Evolutionary conservation across 306 rosid genomes (phyloP).

Genomic region (Elaeagnus macrophylla): DNA sequence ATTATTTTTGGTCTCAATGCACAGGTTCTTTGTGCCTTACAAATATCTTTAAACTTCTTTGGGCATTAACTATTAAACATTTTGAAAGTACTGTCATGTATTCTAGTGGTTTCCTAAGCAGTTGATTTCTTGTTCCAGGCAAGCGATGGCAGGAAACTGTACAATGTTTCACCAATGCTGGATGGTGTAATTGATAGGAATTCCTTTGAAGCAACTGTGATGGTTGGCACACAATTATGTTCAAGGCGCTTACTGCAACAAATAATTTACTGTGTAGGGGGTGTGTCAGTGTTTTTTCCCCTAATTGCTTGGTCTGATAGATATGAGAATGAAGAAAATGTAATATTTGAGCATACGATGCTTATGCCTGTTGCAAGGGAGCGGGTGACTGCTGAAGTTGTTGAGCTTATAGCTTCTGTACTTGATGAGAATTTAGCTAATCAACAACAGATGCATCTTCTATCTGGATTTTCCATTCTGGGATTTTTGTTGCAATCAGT

Average conservation of each 20-base stretch:
- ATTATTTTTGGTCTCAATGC: conserved; percentile 90
- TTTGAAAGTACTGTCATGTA: not conserved
- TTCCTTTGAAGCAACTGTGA: conserved; percentile 71
- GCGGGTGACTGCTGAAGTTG: conserved; percentile 64
- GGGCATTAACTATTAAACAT: not conserved
- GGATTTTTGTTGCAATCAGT: conserved; percentile 92
- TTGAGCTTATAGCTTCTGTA: conserved; percentile 84
- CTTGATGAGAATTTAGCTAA: conserved; percentile 85
- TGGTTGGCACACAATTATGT: conserved; percentile 83
- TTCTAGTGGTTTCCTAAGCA: conserved; percentile 5
- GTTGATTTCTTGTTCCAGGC: conserved; percentile 51
- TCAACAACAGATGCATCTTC: conserved; percentile 97
- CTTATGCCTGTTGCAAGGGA: conserved; percentile 36
- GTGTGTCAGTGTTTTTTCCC: conserved; percentile 92
- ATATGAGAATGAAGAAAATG: conserved; percentile 47
- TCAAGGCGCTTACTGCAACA: conserved; percentile 86
- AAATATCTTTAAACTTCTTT: not conserved
- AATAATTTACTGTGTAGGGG: conserved; percentile 94
- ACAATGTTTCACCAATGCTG: conserved; percentile 72
- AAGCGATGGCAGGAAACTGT: conserved; percentile 73
- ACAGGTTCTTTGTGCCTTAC: conserved; percentile 45
- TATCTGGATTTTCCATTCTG: conserved; percentile 86
- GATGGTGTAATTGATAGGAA: conserved; percentile 57
- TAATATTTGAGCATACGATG: conserved; percentile 29
- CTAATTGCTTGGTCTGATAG: conserved; percentile 66